Base-by-base conservation (phyloP, 371 early-diverging fungal genomes). In the Rhizopus stolonifer region DNA sequence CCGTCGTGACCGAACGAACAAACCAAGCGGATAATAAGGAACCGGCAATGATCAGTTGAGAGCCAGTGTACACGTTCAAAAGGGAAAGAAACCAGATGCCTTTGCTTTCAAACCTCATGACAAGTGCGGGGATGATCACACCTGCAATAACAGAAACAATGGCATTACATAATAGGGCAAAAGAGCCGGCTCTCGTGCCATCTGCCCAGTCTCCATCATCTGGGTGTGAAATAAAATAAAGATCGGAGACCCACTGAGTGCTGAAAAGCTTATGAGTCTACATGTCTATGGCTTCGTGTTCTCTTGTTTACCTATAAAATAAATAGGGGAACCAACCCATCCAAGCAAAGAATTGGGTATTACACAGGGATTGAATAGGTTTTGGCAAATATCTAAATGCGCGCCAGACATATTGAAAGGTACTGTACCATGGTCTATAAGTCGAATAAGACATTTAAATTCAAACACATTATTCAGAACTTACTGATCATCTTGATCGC, bases 301-400 rank as follows among this genome's bases (percentile, higher is more conserved):
- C 10, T 29, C n/a, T 31, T 25, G 10, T 40, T 40, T 64, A 72
- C 65, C 77, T 75, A 59, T 82, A 83, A 46, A 83, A 80, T 21
- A 83, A 55, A 49, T 79, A 83, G 1, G 91, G 89, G 59, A 92
- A 92, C 88, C 90, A 89, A 8, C 87, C 90, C 80, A 90, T 77
- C 91, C 91, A 92, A 7, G 84, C 83, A 69, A 84, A 88, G 52
- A 92, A 85, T 45, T 90, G 91, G 0, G 83, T 81, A 44, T 85
- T 82, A 58, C 90, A 90, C 5, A 92, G 66, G 26, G 67, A 61
- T 42, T 84, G 83, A 1, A 90, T 67, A 2, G 85, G 74, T 1
- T 36, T 56, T 1, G 90, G 88, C 14, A 90, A 56, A 15, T 59
- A 58, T 29, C 80, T 62, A 39, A 83, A 70, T 1, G 81, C 80